A percentile compares a stretch with the other conserved stretches of the same genome.
Conservation (phyloP, 2,329 filamentous ascomycete genomes). For the Penicillium decumbens region DNA sequence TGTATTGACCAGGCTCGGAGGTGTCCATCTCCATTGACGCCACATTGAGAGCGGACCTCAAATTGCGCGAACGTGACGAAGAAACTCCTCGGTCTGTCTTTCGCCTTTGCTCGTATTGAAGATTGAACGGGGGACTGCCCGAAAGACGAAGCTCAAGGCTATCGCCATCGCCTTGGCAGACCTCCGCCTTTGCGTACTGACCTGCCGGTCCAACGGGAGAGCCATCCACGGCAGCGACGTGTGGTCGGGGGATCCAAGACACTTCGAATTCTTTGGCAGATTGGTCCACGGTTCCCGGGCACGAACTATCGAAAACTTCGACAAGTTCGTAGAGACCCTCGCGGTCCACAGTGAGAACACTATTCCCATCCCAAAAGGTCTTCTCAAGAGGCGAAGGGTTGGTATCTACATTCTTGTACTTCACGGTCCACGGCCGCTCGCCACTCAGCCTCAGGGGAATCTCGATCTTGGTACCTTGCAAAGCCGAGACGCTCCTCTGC, state of each 20-base stretch:
- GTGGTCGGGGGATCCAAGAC: conserved; percentile 77
- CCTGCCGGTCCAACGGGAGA: conserved; percentile 48
- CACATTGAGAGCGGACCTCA: conserved; percentile 71
- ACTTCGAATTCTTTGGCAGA: conserved; percentile 72
- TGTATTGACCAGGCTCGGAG: conserved; percentile 72
- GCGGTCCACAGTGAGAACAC: conserved; percentile 59
- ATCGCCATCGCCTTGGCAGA: conserved; percentile 94
- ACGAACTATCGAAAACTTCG: conserved; percentile 71
- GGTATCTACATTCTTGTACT: conserved; percentile 65
- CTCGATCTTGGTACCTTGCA: conserved; percentile 69
- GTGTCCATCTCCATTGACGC: conserved; percentile 85
- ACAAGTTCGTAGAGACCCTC: conserved; percentile 76
- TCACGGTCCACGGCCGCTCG: conserved; percentile 75
- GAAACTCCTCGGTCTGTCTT: conserved; percentile 63
- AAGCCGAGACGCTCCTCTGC: conserved; percentile 65
- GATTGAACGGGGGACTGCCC: conserved; percentile 76
- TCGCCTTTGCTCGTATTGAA: conserved; percentile 75
- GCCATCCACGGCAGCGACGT: conserved; percentile 56
- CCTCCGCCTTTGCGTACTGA: conserved; percentile 67
- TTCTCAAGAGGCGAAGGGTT: conserved; percentile 49
- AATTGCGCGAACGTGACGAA: conserved; percentile 62
- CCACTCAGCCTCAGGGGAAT: conserved; percentile 83
- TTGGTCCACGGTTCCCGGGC: conserved; percentile 73
- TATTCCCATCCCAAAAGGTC: conserved; percentile 56
- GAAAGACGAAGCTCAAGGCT: conserved; percentile 74